Evolutionary conservation across 148 eudicot species (phyloP), one percentile per base, ranked within the genome.

Genomic region (Rhododendron simsii): DNA sequence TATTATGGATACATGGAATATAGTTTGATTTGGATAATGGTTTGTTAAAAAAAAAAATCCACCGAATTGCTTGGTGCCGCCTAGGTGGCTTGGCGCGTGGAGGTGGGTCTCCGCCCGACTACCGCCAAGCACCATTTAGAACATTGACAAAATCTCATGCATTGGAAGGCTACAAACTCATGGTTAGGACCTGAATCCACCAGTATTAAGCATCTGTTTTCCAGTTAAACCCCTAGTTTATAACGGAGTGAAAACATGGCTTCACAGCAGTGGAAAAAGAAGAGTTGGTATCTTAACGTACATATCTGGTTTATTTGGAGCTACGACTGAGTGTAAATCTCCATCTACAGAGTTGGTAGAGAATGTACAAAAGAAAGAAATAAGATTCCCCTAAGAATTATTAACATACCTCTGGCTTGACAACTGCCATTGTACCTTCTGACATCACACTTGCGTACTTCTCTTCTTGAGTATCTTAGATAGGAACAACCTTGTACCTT

Each of bases 381-480:
- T 20, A 8, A 50, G 44, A n/a, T 33, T 81, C 16, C 23, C 41
- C 48, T 21, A 26, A 61, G n/a, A 79, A 59, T 51, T 44, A 63
- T 1, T 7, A 47, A 41, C 92, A 86, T 89, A 92, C 96, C 96
- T 93, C 94, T 71, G 91, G 90, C 85, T 93, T 93, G 71, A 92
- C 93, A 80, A 93, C 87, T 73, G 93, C 93, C 96, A 93, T 92
- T 78, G 88, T 51, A 59, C 92, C 87, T 89, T 93, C 92, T 77
- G 87, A 89, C 91, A 90, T 89, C 71, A 15, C 83, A 82, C 71
- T 80, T 21, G 28, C 16, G 83, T 51, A 63, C 71, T 78, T 48
- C 15, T 81, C 21, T 57, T 37, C 16, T 53, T 14, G 39, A 80
- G 14, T 44, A 16, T 35, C 21, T 83, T 9, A 30, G 45, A 74